Percentiles rank a stretch among this genome's conserved stretches.
phyloP scores from a whole-genome alignment of 257 asterid genomes.

The Solanum arcanum region DNA sequence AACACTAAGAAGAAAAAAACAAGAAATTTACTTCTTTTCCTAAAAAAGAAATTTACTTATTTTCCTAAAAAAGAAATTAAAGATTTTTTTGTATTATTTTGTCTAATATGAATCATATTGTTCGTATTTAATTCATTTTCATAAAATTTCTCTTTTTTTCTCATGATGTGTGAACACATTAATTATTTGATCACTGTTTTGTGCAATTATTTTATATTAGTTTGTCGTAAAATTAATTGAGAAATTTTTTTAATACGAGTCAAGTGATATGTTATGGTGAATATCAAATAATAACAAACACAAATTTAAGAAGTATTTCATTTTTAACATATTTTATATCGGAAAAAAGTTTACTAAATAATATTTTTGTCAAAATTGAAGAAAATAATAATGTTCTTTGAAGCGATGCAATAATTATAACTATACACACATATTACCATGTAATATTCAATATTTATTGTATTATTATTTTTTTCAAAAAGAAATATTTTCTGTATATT shows the following conservation, averaged over 20 bases:
- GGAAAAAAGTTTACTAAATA: neutral
- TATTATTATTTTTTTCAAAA: too few relatives aligned
- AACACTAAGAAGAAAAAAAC: too few relatives aligned
- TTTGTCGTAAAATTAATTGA: neutral
- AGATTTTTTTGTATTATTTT: neutral
- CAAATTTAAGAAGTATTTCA: neutral
- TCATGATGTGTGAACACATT: neutral
- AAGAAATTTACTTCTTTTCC: rapidly evolving
- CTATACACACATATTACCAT: neutral
- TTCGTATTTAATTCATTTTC: neutral
- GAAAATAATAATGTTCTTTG: neutral
- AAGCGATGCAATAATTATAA: neutral
- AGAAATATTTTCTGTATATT: too few relatives aligned
- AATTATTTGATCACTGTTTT: neutral
- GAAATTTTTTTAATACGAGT: neutral
- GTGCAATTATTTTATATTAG: neutral
- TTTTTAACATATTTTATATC: neutral
- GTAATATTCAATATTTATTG: neutral
- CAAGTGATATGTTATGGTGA: neutral
- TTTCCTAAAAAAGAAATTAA: rapidly evolving
- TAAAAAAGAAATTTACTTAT: too few relatives aligned
- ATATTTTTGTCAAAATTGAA: neutral
- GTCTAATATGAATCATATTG: neutral
- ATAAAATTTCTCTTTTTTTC: neutral
- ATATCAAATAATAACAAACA: neutral